phyloP scores from a whole-genome alignment of 2,329 filamentous ascomycete genomes.

The Tricladium varicosporioides region DNA sequence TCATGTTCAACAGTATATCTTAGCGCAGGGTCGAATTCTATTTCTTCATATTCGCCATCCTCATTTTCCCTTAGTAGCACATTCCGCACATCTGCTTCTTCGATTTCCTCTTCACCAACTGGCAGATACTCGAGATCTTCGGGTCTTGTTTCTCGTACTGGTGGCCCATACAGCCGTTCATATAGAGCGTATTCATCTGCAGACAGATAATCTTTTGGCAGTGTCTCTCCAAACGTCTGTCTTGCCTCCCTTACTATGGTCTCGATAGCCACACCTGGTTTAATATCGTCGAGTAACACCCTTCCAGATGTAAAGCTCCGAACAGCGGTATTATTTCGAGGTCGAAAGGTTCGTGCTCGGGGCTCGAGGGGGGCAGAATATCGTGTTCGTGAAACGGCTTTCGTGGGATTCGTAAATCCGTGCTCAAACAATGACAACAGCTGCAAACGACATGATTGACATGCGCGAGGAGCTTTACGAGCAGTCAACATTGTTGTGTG shows the following conservation, averaged over 20 bases:
- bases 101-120: constrained; percentile 41
- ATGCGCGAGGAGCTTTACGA: constrained; percentile 29
- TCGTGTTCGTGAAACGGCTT: constrained; percentile 13
- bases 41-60: constrained; percentile 60
- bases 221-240: constrained; percentile 71
- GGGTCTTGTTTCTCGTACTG: constrained; percentile 58
- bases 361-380: constrained; percentile 14
- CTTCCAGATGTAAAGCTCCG: constrained; percentile 20
- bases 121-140: constrained; percentile 52
- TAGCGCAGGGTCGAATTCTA: constrained; percentile 40
- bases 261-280: constrained; percentile 39
- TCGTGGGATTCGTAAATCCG: constrained; percentile 29
- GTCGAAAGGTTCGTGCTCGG: constrained; percentile 7
- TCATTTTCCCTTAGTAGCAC: constrained; percentile 53
- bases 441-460: constrained; percentile 35
- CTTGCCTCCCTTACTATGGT: constrained; percentile 67
- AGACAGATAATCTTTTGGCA: constrained; percentile 70
- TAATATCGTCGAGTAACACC: constrained; percentile 2
- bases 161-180: constrained; percentile 76
- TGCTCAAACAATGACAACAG: constrained; percentile 35
- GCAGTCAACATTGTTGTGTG: constrained; percentile 27
- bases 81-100: constrained; percentile 43
- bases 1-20: constrained; percentile 23
- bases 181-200: constrained; percentile 73
- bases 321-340: constrained; percentile 7